phyloP scores from a whole-genome alignment of 2,329 filamentous ascomycete genomes.

The Epichloe aotearoae region DNA sequence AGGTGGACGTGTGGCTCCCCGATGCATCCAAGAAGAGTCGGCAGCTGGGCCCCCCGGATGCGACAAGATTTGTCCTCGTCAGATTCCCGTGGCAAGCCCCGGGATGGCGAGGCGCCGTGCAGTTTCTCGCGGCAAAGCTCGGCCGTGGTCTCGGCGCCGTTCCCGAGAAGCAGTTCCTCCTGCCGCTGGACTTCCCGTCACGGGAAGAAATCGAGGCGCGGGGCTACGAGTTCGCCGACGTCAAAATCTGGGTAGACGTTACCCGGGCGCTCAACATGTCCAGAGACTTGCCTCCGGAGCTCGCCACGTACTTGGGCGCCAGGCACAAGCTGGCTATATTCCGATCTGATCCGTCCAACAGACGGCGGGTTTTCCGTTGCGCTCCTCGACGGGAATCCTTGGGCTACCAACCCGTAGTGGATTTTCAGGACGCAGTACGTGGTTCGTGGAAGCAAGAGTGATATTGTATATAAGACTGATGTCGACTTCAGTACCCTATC shows the following conservation, averaged over 20 bases:
- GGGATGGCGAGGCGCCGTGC: slow-evolving; percentile 35
- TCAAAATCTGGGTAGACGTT: slow-evolving; percentile 52
- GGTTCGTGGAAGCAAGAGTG: not conserved
- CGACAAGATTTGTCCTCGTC: slow-evolving; percentile 45
- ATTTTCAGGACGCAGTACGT: slow-evolving; percentile 57
- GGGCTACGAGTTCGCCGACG: slow-evolving; percentile 45
- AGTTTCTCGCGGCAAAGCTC: slow-evolving; percentile 36
- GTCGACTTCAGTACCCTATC: slow-evolving; percentile 45
- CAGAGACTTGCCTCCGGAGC: slow-evolving; percentile 45
- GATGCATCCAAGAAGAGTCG: slow-evolving; percentile 43
- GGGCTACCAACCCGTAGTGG: slow-evolving; percentile 51
- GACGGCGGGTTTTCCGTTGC: slow-evolving; percentile 46
- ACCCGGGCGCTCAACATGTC: slow-evolving; percentile 42
- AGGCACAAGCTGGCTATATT: slow-evolving; percentile 55
- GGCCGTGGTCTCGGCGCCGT: slow-evolving; percentile 32
- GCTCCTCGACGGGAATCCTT: slow-evolving; percentile 44
- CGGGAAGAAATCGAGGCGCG: slow-evolving; percentile 41
- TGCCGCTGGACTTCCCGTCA: slow-evolving; percentile 52
- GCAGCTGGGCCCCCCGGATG: slow-evolving; percentile 36
- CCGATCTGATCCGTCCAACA: slow-evolving; percentile 44
- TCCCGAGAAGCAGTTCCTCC: slow-evolving; percentile 49
- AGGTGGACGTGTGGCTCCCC: slow-evolving; percentile 55
- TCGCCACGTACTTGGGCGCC: slow-evolving; percentile 53
- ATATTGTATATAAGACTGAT: not conserved
- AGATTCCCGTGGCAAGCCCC: slow-evolving; percentile 48